phyloP scores from a whole-genome alignment of 2,329 filamentous ascomycete genomes.

The Monosporascus sp. region DNA sequence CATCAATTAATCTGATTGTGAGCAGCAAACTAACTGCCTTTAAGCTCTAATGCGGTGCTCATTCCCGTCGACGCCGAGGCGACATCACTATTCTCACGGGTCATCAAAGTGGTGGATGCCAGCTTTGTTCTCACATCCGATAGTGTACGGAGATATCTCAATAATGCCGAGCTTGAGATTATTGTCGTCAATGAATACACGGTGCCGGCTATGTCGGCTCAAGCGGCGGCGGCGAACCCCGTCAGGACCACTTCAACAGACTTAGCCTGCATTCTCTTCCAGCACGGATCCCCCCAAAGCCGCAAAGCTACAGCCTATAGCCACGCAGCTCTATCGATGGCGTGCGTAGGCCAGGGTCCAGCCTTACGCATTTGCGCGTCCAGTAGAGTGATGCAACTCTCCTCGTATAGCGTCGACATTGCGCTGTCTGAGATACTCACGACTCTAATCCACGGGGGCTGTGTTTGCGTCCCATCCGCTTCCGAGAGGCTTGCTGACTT shows the following conservation, averaged over 20 bases:
- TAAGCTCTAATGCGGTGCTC: conserved; percentile 41
- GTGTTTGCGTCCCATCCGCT: conserved; percentile 43
- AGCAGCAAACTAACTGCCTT: conserved; percentile 2
- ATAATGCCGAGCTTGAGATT: conserved; percentile 33
- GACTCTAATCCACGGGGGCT: conserved; percentile 44
- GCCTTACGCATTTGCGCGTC: conserved; percentile 41
- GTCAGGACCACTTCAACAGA: conserved; percentile 35
- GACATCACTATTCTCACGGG: conserved; percentile 33
- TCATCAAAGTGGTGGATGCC: conserved; percentile 38
- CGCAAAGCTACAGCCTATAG: conserved; percentile 59
- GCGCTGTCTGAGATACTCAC: conserved; percentile 49
- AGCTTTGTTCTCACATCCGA: conserved; percentile 41
- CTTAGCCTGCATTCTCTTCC: conserved; percentile 57
- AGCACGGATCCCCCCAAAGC: conserved; percentile 49
- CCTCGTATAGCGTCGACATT: conserved; percentile 50
- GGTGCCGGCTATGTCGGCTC: conserved; percentile 29
- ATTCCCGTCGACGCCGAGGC: conserved; percentile 44
- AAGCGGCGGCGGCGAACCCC: conserved; percentile 21
- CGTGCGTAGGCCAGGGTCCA: conserved; percentile 44
- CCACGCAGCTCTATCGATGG: conserved; percentile 52
- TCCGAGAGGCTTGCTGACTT: conserved; percentile 37
- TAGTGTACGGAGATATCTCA: conserved; percentile 32
- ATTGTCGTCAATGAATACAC: conserved; percentile 37
- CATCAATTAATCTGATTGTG: conserved; percentile 31
- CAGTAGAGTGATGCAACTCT: conserved; percentile 55